Percentiles rank a stretch among this genome's conserved stretches.
These are phyloP conservation scores for Bromus sterilis DNA, from an alignment of 176 grass and related monocot genomes.

Conservation along the genomic window DNA sequence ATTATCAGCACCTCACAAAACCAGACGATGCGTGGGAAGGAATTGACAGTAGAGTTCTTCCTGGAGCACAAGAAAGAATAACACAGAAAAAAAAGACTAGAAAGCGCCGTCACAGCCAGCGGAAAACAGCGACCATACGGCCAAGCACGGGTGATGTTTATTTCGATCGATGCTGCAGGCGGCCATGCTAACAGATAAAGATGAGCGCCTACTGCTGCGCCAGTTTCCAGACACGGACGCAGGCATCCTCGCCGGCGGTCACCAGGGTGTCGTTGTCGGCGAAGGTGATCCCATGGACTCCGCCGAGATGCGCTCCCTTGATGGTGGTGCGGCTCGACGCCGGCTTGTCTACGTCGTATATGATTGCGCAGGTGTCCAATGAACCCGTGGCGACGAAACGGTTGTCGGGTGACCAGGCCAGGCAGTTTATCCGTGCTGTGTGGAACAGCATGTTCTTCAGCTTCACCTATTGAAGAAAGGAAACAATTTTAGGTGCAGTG, in stretches of 20 bases:
- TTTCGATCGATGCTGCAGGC: background rate
- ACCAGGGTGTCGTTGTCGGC: conserved; percentile 43
- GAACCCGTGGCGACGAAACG: conserved; percentile 81
- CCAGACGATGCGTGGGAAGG: conserved; percentile 1
- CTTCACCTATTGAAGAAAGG: conserved; percentile 49
- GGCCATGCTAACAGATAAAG: background rate
- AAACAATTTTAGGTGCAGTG: background rate
- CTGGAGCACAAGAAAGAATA: background rate
- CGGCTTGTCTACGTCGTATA: conserved; percentile 82
- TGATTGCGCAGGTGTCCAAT: conserved; percentile 78
- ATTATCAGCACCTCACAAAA: conserved; percentile 22
- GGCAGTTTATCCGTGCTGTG: conserved; percentile 77
- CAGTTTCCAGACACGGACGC: conserved; percentile 86
- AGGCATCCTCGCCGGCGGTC: conserved; percentile 83
- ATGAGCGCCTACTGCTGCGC: conserved; percentile 32
- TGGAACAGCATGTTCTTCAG: conserved; percentile 99
- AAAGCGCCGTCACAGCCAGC: background rate
- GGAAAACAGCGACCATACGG: background rate
- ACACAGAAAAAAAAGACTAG: background rate
- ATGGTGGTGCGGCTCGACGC: conserved; percentile 67
- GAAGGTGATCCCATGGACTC: conserved; percentile 87
- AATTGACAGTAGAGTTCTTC: background rate
- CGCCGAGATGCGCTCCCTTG: conserved; percentile 91
- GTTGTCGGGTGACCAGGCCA: conserved; percentile 91
- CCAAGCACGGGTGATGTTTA: background rate